Evolutionary conservation across 2,329 filamentous ascomycete species (phyloP), one percentile per base, ranked within the genome.

Genomic region (Beauveria sp.): DNA sequence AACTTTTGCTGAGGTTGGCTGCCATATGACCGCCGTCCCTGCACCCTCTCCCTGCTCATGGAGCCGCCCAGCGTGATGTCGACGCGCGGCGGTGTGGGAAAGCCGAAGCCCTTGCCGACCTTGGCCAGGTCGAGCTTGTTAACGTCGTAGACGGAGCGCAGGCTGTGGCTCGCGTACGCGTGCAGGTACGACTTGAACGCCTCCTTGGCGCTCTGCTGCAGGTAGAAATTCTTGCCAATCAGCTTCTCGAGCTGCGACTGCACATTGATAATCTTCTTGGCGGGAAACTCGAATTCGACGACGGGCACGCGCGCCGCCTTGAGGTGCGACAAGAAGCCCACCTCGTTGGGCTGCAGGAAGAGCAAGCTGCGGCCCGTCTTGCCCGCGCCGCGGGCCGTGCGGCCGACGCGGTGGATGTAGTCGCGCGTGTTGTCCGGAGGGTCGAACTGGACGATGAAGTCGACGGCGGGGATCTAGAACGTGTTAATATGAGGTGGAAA

Each of bases 401-500:
- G 91, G 68, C 95, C 95, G 18, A 98, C 95, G 63, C 95, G 90
- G 80, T 99, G 95, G 69, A 96, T 96, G 77, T 98, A 96, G 73
- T 95, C 90, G 68, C 89, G 83, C 24, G 91, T 89, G 73, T 96
- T 91, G 80, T 96, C 92, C 3, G 93, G 92, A 12, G 93, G 93
- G 68, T 97, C 95, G 70, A 96, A 96, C 75, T 98, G 93, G 65
- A 97, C 87, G 67, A 97, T 96, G 88, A 90, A 98, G 78, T 98
- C 93, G 49, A 98, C 93, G 24, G 90, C 88, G 0, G 93, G 93
- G 66, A 98, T 97, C 83, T 88, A 22, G 1, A 20, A 20, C 2
- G 22, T 7, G 56, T 56, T 20, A 51, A 20, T 20, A 38, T 6
- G 10, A n/a, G 31, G 22, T 31, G 31, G 8, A 16, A 9, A 5